phyloP scores from a whole-genome alignment of 2,329 filamentous ascomycete genomes.

The Ceratocystis cubensis region DNA sequence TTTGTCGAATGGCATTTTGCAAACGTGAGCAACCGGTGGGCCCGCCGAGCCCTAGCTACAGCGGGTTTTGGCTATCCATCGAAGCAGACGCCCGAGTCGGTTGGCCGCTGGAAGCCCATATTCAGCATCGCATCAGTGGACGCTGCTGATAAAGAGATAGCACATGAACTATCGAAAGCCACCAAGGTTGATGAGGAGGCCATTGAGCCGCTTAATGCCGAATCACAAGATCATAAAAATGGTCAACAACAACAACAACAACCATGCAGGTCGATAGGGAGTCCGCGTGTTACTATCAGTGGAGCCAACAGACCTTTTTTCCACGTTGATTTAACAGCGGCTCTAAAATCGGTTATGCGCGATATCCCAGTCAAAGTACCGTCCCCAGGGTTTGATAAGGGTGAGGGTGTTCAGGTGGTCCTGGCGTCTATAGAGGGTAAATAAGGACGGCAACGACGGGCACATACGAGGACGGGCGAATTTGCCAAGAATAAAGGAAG shows the following conservation, averaged over 20 bases:
- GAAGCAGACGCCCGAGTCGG: slow-evolving; percentile 24
- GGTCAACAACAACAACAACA: slow-evolving; percentile 9
- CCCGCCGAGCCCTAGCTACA: slow-evolving; percentile 41
- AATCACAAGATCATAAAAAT: slow-evolving; percentile 23
- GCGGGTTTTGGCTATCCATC: slow-evolving; percentile 43
- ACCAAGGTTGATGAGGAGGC: slow-evolving; percentile 13
- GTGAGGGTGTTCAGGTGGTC: slow-evolving; percentile 6
- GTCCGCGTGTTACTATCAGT: slow-evolving; percentile 26
- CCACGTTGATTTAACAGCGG: slow-evolving; percentile 35
- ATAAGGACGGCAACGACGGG: background rate
- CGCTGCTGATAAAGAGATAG: slow-evolving; percentile 15
- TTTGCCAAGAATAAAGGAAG: background rate
- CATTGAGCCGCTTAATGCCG: background rate
- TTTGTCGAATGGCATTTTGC: slow-evolving; percentile 43
- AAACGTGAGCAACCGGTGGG: slow-evolving; percentile 43
- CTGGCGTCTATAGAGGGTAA: background rate
- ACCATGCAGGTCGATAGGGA: background rate
- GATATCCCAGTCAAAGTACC: background rate
- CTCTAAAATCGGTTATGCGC: slow-evolving; percentile 30
- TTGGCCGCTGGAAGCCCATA: slow-evolving; percentile 28
- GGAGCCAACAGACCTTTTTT: slow-evolving; percentile 37
- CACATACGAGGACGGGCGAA: background rate
- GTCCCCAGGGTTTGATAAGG: slow-evolving; percentile 3
- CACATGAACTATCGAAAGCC: background rate
- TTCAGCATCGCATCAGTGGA: slow-evolving; percentile 28